phyloP scores from a whole-genome alignment of 208 protist genomes.

The Sergeia podlipaevii region DNA sequence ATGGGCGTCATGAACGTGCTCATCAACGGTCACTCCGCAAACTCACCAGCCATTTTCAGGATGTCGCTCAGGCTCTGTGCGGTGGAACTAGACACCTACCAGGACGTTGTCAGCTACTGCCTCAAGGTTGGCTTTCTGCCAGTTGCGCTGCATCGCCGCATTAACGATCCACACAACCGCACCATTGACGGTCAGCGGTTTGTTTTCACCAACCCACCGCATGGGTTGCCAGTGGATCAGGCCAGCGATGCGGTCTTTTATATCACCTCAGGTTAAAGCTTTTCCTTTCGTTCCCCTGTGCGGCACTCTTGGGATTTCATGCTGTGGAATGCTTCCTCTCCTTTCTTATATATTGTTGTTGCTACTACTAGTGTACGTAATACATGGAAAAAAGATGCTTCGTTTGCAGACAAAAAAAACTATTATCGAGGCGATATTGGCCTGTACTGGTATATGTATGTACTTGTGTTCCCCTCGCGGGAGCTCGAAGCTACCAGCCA shows the following conservation, averaged over 20 bases:
- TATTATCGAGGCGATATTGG: too few species aligned
- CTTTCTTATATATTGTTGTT: not conserved
- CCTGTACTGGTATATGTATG: too few species aligned
- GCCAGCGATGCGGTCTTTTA: conserved; percentile 68
- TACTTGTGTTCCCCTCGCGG: too few species aligned
- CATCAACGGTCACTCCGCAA: conserved; percentile 54
- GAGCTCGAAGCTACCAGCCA: too few species aligned
- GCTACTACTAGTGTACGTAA: too few species aligned
- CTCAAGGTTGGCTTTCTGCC: conserved; percentile 63
- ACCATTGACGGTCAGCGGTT: conserved; percentile 71
- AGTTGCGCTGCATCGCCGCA: conserved; percentile 68
- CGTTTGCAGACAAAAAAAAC: too few species aligned
- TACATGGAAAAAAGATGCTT: too few species aligned
- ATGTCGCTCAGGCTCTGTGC: conserved; percentile 49
- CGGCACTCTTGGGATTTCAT: conserved; percentile 1
- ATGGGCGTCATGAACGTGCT: conserved; percentile 77
- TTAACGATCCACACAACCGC: conserved; percentile 46
- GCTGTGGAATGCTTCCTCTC: not conserved
- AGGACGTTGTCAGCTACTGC: conserved; percentile 68
- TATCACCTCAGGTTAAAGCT: conserved; percentile 30
- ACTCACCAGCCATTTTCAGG: conserved; percentile 53
- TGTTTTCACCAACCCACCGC: conserved; percentile 79
- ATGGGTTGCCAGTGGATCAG: conserved; percentile 42
- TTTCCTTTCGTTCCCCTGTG: not conserved
- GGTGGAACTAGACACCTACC: conserved; percentile 55